phyloP scores from a whole-genome alignment of 2,329 filamentous ascomycete genomes.

The Orbilia brochopaga region DNA sequence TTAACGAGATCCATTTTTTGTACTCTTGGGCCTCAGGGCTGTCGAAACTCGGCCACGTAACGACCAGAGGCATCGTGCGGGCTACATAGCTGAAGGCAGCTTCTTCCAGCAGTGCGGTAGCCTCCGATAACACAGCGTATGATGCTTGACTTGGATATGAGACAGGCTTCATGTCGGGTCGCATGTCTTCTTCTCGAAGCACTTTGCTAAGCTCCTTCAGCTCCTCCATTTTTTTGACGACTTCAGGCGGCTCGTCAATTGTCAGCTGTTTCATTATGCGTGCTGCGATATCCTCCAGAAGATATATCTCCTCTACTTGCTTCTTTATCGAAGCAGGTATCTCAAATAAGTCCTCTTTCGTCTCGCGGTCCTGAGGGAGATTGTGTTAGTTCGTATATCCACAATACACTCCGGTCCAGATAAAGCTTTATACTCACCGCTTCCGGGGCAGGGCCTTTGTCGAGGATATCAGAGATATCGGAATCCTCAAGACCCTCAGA shows the following conservation, averaged over 20 bases:
- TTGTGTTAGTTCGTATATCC: not conserved
- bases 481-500: too few species aligned
- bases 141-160: conserved; percentile 32
- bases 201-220: conserved; percentile 30
- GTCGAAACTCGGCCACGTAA: conserved; percentile 26
- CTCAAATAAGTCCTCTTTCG: too few species aligned
- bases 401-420: too few species aligned
- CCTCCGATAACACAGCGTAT: conserved; percentile 32
- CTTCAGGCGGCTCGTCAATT: conserved; percentile 5
- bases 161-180: conserved; percentile 34
- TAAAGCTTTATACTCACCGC: too few species aligned
- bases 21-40: conserved; percentile 46
- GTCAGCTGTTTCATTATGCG: conserved; percentile 14
- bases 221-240: not conserved
- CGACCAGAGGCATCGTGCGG: conserved; percentile 19
- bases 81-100: conserved; percentile 29
- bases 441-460: too few species aligned
- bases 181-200: conserved; percentile 1
- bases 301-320: not conserved
- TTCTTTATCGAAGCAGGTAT: not conserved
- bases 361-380: not conserved
- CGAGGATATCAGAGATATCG: too few species aligned
- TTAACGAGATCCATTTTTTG: conserved; percentile 33
- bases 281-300: conserved; percentile 9
- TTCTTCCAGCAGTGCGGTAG: conserved; percentile 34